Conservation (phyloP, 2,329 filamentous ascomycete species). For the Fusarium tupiense region DNA sequence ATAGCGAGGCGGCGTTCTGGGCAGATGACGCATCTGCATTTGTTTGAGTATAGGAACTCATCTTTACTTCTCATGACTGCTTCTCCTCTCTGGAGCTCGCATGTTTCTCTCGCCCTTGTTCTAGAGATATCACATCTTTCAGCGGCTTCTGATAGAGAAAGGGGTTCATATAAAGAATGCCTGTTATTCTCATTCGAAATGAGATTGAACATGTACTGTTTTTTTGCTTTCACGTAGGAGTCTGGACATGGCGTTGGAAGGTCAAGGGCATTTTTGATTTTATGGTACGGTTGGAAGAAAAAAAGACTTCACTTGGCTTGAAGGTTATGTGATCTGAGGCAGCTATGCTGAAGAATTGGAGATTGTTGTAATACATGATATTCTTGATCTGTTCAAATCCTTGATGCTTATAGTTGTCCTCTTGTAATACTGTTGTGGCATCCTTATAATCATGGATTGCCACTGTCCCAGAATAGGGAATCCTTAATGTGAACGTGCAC, state of each 20-base stretch:
- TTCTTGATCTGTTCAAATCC: conserved; percentile 9
- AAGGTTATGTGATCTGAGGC: conserved; percentile 13
- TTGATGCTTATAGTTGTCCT: background rate
- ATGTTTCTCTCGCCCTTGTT: conserved; percentile 8
- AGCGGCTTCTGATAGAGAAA: conserved; percentile 22
- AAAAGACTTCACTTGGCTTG: conserved; percentile 33
- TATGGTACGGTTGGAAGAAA: conserved; percentile 37
- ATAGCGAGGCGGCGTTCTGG: conserved; percentile 54
- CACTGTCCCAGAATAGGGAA: background rate
- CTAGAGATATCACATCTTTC: conserved; percentile 25
- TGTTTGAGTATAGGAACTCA: conserved; percentile 34
- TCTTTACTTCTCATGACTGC: conserved; percentile 23
- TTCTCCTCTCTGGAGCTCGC: conserved; percentile 24
- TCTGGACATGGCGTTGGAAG: conserved; percentile 34
- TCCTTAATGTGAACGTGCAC: background rate
- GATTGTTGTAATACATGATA: conserved; percentile 36
- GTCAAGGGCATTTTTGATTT: conserved; percentile 25
- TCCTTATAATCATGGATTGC: background rate
- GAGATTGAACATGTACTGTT: conserved; percentile 3
- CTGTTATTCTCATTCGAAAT: conserved; percentile 2
- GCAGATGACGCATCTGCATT: conserved; percentile 40
- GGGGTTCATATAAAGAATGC: conserved; percentile 12
- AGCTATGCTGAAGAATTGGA: conserved; percentile 12
- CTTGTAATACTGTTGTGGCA: background rate
- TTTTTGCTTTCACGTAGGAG: conserved; percentile 18